These are phyloP conservation scores for Corynespora cassiicola DNA, from an alignment of 2,329 filamentous ascomycete genomes.

Conservation along the genomic window DNA sequence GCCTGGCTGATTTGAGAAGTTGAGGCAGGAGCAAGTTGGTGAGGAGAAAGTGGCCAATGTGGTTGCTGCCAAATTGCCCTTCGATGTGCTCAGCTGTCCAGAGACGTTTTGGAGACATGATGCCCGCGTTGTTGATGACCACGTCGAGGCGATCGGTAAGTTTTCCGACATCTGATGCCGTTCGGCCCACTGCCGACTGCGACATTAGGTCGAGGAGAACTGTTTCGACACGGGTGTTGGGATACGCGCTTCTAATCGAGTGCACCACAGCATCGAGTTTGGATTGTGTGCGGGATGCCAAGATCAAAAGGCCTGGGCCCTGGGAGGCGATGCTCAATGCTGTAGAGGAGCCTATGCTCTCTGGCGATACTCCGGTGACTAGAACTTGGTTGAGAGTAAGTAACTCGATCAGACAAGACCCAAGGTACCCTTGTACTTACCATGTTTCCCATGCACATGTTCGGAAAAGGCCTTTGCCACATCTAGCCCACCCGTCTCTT, in stretches of 20 bases:
- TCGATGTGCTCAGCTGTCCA: slow-evolving; percentile 55
- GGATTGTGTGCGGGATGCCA: slow-evolving; percentile 50
- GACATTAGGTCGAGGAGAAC: slow-evolving; percentile 48
- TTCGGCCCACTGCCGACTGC: slow-evolving; percentile 42
- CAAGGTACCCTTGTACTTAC: slow-evolving; percentile 16
- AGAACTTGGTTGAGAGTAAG: slow-evolving; percentile 41
- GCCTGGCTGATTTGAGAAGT: slow-evolving; percentile 39
- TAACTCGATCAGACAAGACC: neutral
- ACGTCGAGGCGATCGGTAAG: slow-evolving; percentile 47
- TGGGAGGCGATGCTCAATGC: slow-evolving; percentile 36
- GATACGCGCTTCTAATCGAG: slow-evolving; percentile 34
- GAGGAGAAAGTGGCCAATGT: slow-evolving; percentile 56
- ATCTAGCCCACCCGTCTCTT: slow-evolving; percentile 36
- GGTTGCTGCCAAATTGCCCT: slow-evolving; percentile 55
- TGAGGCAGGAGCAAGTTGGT: slow-evolving; percentile 51
- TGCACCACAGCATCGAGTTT: slow-evolving; percentile 51
- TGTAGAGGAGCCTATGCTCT: slow-evolving; percentile 38
- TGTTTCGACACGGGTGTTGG: slow-evolving; percentile 29
- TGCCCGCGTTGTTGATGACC: slow-evolving; percentile 54
- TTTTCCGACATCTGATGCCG: slow-evolving; percentile 37
- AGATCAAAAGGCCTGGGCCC: slow-evolving; percentile 31
- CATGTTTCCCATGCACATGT: slow-evolving; percentile 32
- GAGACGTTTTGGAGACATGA: slow-evolving; percentile 37
- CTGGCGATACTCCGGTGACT: slow-evolving; percentile 41
- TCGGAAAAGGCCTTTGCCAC: slow-evolving; percentile 38